Evolutionary conservation across 345 rosid species (phyloP).

Genomic region (Theobroma cacao): DNA sequence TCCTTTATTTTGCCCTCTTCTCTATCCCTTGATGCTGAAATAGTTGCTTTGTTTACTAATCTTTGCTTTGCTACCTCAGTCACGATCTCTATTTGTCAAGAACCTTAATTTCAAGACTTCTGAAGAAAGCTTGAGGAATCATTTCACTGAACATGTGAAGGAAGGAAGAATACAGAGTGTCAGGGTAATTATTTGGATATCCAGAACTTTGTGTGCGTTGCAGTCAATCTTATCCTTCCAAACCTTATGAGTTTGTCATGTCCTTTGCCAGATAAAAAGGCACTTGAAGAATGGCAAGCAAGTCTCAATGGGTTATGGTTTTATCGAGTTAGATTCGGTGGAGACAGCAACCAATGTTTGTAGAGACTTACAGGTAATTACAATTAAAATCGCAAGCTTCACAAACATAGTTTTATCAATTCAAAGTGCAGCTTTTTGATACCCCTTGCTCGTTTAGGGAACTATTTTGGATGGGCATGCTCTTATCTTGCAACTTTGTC

Average conservation of each 20-base stretch:
- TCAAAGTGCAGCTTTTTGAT: neutral
- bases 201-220: neutral
- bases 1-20: neutral
- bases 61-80: conserved; percentile 47
- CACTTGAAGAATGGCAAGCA: conserved; percentile 80
- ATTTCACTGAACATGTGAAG: conserved; percentile 60
- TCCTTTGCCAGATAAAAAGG: conserved; percentile 61
- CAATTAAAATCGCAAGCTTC: neutral
- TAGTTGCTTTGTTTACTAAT: conserved; percentile 2
- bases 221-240: conserved; percentile 17
- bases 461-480: conserved; percentile 93
- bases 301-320: conserved; percentile 90
- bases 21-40: neutral
- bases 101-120: conserved; percentile 91
- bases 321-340: conserved; percentile 78
- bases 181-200: conserved; percentile 51
- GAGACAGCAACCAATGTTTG: conserved; percentile 70
- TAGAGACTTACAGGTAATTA: conserved; percentile 70
- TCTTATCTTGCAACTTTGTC: conserved; percentile 74
- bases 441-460: conserved; percentile 43
- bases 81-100: conserved; percentile 81
- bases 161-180: conserved; percentile 71
- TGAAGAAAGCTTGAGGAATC: conserved; percentile 71
- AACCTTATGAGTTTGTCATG: conserved; percentile 9
- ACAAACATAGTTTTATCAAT: neutral